phyloP scores from a whole-genome alignment of 1,284 basidiomycete genomes.

The Sporisorium graminicola region DNA sequence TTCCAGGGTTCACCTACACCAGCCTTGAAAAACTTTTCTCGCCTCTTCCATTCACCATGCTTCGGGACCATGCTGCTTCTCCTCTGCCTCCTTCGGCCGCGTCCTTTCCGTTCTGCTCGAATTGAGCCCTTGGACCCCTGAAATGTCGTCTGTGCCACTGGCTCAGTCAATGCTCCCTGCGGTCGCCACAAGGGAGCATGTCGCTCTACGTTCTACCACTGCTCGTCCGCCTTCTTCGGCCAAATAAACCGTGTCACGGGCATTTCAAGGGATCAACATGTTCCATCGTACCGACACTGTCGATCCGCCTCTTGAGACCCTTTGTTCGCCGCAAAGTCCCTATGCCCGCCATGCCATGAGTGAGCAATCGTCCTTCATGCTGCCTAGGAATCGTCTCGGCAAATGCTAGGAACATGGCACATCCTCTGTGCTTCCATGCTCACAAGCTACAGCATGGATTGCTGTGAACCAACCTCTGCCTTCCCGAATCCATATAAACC shows the following conservation, averaged over 20 bases:
- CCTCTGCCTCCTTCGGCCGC: constrained; percentile 15
- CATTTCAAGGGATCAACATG: constrained; percentile 36
- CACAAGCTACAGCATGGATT: constrained; percentile 22
- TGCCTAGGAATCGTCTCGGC: constrained; percentile 14
- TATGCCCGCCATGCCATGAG: constrained; percentile 2
- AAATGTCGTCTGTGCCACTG: constrained; percentile 12
- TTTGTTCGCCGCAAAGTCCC: constrained; percentile 38
- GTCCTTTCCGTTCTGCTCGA: constrained; percentile 5
- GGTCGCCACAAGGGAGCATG: constrained; percentile 8
- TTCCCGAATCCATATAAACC: constrained; percentile 33
- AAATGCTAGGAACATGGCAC: constrained; percentile 36
- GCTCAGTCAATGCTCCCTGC: constrained; percentile 15
- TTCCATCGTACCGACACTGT: constrained; percentile 31
- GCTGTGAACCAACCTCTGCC: neutral
- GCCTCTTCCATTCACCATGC: neutral
- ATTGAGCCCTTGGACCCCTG: constrained; percentile 10
- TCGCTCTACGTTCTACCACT: constrained; percentile 20
- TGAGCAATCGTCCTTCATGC: constrained; percentile 12
- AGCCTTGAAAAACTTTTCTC: constrained; percentile 20
- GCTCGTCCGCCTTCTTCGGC: constrained; percentile 23
- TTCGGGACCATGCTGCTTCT: neutral
- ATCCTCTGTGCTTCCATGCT: constrained; percentile 3
- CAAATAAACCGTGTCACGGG: constrained; percentile 39
- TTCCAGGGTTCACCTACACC: constrained; percentile 33
- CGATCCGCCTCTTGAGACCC: constrained; percentile 35